A percentile compares a stretch with the other conserved stretches of the same genome.
Conservation (phyloP, 495 filamentous ascomycete genomes). For the Penicillium paradoxum region DNA sequence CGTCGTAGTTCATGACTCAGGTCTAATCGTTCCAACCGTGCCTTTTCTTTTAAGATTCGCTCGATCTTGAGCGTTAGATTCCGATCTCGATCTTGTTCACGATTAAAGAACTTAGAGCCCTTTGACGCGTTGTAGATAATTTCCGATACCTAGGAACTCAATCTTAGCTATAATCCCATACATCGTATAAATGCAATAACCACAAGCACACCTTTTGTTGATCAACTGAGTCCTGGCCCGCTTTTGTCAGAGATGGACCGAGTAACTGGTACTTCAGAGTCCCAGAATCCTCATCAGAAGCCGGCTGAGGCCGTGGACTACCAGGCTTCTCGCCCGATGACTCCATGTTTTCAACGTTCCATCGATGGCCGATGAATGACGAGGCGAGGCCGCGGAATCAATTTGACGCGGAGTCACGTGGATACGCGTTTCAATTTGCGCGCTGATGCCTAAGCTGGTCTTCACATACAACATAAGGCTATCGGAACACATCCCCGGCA, state of each 20-base stretch:
- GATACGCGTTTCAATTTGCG: conserved; percentile 32
- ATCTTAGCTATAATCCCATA: neutral
- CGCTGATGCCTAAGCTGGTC: conserved; percentile 11
- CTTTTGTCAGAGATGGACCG: conserved; percentile 92
- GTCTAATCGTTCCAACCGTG: conserved; percentile 70
- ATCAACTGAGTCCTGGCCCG: conserved; percentile 90
- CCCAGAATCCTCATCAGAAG: conserved; percentile 33
- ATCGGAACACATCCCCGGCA: conserved; percentile 5
- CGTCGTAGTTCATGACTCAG: conserved; percentile 63
- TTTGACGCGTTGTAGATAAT: conserved; percentile 97
- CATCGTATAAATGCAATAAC: neutral
- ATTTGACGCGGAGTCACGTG: conserved; percentile 36
- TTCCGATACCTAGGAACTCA: conserved; percentile 66
- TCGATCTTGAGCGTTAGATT: conserved; percentile 83
- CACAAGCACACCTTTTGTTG: conserved; percentile 63
- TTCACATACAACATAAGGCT: neutral
- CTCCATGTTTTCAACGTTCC: conserved; percentile 22
- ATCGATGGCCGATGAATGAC: conserved; percentile 14
- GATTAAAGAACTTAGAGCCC: conserved; percentile 94
- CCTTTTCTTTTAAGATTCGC: conserved; percentile 70
- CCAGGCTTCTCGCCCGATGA: conserved; percentile 18
- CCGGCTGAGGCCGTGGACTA: conserved; percentile 7
- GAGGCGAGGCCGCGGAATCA: conserved; percentile 1
- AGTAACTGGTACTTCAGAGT: conserved; percentile 67
- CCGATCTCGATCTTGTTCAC: conserved; percentile 79